These are phyloP conservation scores for Syncephalastrum racemosum DNA, from an alignment of 371 early-diverging fungal genomes.

Conservation along the genomic window DNA sequence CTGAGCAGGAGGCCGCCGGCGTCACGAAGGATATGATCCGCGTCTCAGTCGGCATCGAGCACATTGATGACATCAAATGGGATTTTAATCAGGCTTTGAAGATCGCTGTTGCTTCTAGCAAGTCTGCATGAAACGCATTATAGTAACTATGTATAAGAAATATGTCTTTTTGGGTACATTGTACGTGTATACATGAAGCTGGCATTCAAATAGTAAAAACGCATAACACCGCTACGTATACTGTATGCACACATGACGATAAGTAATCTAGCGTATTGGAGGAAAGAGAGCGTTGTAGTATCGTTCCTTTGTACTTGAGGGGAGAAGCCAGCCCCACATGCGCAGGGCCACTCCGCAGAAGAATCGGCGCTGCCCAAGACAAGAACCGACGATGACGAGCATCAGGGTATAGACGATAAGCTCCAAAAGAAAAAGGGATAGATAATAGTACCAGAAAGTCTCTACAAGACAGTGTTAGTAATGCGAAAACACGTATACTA, in stretches of 20 bases:
- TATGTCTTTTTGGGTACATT: no score
- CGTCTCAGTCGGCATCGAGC: conserved; percentile 87
- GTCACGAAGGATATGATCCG: conserved; percentile 83
- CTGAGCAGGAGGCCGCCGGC: conserved; percentile 76
- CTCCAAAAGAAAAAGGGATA: conserved; percentile 35
- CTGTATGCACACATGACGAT: no score
- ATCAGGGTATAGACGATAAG: conserved; percentile 37
- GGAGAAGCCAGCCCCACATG: conserved; percentile 42
- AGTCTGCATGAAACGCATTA: no score
- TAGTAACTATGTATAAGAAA: no score
- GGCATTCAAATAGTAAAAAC: no score
- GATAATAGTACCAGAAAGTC: conserved; percentile 28
- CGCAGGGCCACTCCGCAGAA: conserved; percentile 30
- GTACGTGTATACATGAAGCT: no score
- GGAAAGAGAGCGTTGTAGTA: neutral
- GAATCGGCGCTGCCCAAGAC: conserved; percentile 39
- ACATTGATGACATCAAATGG: conserved; percentile 88
- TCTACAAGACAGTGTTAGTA: neutral
- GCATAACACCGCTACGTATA: no score
- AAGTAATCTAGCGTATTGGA: no score
- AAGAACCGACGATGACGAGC: conserved; percentile 35
- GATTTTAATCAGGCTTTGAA: conserved; percentile 65
- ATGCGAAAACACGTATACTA: no score
- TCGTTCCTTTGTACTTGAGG: neutral
- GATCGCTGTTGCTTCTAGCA: conserved; percentile 12